phyloP scores from a whole-genome alignment of 805 yeast species.

The Candida multigemmis region DNA sequence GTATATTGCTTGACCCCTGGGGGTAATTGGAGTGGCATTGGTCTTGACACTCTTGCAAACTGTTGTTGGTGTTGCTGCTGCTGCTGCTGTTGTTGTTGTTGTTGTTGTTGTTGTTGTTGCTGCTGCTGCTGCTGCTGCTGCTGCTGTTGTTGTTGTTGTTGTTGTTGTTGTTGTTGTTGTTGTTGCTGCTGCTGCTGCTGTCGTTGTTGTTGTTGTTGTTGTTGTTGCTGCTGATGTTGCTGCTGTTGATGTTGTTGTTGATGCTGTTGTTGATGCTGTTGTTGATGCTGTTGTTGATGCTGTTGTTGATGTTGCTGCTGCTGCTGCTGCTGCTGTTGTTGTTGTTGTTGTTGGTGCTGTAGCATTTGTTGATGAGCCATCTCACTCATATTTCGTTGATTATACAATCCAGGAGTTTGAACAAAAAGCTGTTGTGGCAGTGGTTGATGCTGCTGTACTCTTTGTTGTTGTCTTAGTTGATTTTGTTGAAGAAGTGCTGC shows the following conservation, averaged over 20 bases:
- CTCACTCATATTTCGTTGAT: too few species aligned
- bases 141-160: constrained; percentile 3
- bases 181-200: constrained; percentile 2
- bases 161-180: background rate
- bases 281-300: background rate
- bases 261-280: background rate
- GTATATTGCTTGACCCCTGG: background rate
- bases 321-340: constrained; percentile 4
- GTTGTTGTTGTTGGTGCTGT: constrained; percentile 3
- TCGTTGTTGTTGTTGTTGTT: constrained; percentile 1
- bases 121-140: constrained; percentile 1
- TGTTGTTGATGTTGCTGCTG: constrained; percentile 3
- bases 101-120: constrained; percentile 8
- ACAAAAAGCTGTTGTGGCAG: constrained; percentile 11
- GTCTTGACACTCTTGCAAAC: too few species aligned
- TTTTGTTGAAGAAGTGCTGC: constrained; percentile 10
- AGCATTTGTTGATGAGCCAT: constrained; percentile 5
- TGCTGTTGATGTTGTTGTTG: background rate
- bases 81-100: constrained; percentile 1
- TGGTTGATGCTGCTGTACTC: constrained; percentile 11
- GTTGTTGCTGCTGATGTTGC: constrained; percentile 1
- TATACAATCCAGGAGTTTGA: too few species aligned
- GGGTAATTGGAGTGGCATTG: too few species aligned
- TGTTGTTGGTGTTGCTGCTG: constrained; percentile 1
- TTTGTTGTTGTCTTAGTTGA: constrained; percentile 12